phyloP scores from a whole-genome alignment of 75 land plant species.

The Picea glauca region DNA sequence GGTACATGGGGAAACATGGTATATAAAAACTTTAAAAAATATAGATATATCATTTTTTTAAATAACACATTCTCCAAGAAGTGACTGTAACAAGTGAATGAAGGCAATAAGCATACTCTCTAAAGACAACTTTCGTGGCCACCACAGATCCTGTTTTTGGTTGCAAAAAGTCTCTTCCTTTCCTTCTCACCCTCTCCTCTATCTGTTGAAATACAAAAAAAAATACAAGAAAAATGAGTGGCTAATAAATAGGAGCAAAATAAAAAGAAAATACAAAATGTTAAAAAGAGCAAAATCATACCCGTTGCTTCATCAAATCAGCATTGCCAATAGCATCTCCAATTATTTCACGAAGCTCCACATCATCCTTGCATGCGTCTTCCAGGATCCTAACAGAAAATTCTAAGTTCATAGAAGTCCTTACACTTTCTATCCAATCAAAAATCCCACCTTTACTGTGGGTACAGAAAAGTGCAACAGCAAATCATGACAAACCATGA shows the following conservation, averaged over 20 bases:
- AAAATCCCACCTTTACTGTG: background rate
- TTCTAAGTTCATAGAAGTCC: background rate
- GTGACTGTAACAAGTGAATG: background rate
- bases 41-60: no score
- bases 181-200: conserved; percentile 74
- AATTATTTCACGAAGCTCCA: conserved; percentile 80
- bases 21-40: no score
- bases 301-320: conserved; percentile 82
- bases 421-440: background rate
- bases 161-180: conserved; percentile 69
- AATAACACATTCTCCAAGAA: background rate
- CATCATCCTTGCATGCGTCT: conserved; percentile 76
- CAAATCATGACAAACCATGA: background rate
- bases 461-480: background rate
- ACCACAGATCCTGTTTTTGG: conserved; percentile 78
- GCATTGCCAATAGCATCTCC: conserved; percentile 96
- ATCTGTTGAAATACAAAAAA: conserved; percentile 34
- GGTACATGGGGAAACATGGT: no score
- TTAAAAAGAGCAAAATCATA: conserved; percentile 11
- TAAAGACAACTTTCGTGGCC: conserved; percentile 80
- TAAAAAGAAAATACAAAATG: background rate
- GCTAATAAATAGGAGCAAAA: background rate
- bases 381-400: conserved; percentile 65
- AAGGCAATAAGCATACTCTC: conserved; percentile 56
- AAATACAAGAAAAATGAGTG: background rate